phyloP scores from a whole-genome alignment of 371 early-diverging fungal species.

The Mortierella sp. region DNA sequence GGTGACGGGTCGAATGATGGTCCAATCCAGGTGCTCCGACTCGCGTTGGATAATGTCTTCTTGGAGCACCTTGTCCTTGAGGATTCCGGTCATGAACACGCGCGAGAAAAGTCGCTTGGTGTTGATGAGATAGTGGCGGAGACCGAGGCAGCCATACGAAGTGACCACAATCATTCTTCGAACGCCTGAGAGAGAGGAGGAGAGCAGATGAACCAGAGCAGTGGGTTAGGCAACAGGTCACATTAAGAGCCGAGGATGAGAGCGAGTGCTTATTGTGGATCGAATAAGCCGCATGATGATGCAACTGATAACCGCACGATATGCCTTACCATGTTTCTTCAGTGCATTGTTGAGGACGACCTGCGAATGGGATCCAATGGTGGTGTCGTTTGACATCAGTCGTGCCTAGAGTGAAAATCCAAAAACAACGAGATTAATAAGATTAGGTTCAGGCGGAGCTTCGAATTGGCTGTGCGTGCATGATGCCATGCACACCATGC shows the following conservation, averaged over 20 bases:
- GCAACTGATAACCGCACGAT: not conserved
- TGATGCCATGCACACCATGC: too few species aligned
- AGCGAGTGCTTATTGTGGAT: too few species aligned
- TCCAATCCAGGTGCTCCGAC: slow-evolving; percentile 35
- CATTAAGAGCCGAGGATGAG: too few species aligned
- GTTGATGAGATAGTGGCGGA: slow-evolving; percentile 38
- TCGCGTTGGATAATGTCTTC: slow-evolving; percentile 49
- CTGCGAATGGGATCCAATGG: slow-evolving; percentile 47
- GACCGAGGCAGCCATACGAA: slow-evolving; percentile 50
- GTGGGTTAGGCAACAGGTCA: too few species aligned
- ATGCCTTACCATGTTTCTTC: slow-evolving; percentile 47
- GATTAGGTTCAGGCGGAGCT: not conserved
- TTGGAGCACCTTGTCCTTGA: slow-evolving; percentile 51
- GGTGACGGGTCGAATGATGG: slow-evolving; percentile 47
- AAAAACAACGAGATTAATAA: not conserved
- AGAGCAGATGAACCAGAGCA: not conserved
- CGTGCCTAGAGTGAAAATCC: slow-evolving; percentile 19
- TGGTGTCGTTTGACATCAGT: slow-evolving; percentile 42
- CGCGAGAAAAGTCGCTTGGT: slow-evolving; percentile 42
- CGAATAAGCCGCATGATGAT: too few species aligned
- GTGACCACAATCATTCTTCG: slow-evolving; percentile 44
- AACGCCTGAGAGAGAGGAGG: slow-evolving; percentile 18
- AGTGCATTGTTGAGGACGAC: slow-evolving; percentile 48
- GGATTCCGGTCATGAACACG: slow-evolving; percentile 48
- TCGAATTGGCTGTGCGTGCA: too few species aligned